Evolutionary conservation across 1,284 basidiomycete genomes (phyloP).

Genomic region (Heimioporus retisporus): DNA sequence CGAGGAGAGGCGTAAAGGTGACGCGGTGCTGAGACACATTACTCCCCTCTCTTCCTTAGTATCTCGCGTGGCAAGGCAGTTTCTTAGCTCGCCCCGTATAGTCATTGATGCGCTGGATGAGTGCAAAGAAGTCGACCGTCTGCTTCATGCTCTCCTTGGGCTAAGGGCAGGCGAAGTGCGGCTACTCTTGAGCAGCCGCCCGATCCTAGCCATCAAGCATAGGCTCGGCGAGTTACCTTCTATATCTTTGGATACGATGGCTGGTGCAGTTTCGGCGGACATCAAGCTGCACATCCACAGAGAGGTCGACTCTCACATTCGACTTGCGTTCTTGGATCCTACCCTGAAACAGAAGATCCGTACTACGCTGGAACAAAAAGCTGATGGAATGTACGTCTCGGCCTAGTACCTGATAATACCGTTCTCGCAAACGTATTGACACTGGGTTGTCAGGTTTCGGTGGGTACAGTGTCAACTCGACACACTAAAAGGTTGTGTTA

Average conservation of each 20-base stretch:
- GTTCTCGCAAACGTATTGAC: not conserved
- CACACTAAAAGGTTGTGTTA: conserved; percentile 15
- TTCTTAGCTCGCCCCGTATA: conserved; percentile 3
- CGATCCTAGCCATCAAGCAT: too few relatives aligned
- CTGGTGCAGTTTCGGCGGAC: conserved; percentile 2
- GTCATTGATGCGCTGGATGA: conserved; percentile 24
- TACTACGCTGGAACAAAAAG: not conserved
- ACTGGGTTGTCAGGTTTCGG: conserved; percentile 6
- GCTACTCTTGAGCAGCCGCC: too few relatives aligned
- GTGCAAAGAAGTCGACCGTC: conserved; percentile 13
- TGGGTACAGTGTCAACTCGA: conserved; percentile 21
- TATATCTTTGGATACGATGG: conserved; percentile 8
- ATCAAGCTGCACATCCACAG: conserved; percentile 12
- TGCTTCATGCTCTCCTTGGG: too few relatives aligned
- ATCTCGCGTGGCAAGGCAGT: not conserved
- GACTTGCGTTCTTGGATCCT: conserved; percentile 3
- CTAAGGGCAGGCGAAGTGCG: too few relatives aligned
- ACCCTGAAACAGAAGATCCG: conserved; percentile 7
- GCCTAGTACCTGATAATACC: not conserved
- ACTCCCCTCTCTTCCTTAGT: not conserved
- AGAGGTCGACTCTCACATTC: conserved; percentile 14
- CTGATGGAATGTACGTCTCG: conserved; percentile 20
- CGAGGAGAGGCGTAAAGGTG: not conserved
- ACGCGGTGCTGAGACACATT: not conserved
- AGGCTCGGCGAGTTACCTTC: too few relatives aligned